These are phyloP conservation scores for Amaranthus tricolor DNA, from an alignment of 179 eudicot genomes.

Conservation along the genomic window DNA sequence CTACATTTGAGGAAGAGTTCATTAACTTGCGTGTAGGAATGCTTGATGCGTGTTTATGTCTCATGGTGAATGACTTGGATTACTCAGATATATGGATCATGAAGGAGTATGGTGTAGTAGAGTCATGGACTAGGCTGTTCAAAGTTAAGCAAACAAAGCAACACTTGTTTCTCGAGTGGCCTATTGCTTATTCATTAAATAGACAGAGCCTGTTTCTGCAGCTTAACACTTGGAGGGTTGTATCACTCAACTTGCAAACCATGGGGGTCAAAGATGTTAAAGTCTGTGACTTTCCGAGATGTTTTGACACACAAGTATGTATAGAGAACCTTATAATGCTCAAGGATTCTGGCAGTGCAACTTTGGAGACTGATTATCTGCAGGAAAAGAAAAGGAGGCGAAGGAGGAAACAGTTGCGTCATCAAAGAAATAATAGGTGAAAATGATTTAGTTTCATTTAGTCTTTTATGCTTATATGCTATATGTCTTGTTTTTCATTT, in stretches of 20 bases:
- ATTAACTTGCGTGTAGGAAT: slow-evolving; percentile 24
- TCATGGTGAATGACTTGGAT: slow-evolving; percentile 30
- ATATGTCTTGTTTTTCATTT: neutral
- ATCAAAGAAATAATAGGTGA: slow-evolving; percentile 11
- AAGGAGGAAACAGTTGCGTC: slow-evolving; percentile 14
- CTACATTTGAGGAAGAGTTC: slow-evolving; percentile 20
- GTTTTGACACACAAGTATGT: slow-evolving; percentile 32
- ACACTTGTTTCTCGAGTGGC: slow-evolving; percentile 27
- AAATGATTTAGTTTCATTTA: neutral
- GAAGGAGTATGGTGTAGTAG: slow-evolving; percentile 27
- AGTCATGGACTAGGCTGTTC: slow-evolving; percentile 33
- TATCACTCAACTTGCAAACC: slow-evolving; percentile 21
- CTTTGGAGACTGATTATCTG: slow-evolving; percentile 15
- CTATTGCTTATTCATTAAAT: slow-evolving; percentile 29
- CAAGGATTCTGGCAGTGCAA: slow-evolving; percentile 20
- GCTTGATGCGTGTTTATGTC: slow-evolving; percentile 31
- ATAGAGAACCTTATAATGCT: slow-evolving; percentile 32
- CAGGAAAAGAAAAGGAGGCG: slow-evolving; percentile 22
- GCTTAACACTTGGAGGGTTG: slow-evolving; percentile 27
- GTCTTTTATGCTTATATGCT: neutral
- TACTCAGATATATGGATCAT: slow-evolving; percentile 30
- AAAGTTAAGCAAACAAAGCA: slow-evolving; percentile 14
- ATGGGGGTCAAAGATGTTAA: slow-evolving; percentile 22
- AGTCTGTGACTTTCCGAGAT: slow-evolving; percentile 21
- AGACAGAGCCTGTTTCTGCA: slow-evolving; percentile 28